Conservation (phyloP, 345 rosid species). For the Dipteronia sinensis region DNA sequence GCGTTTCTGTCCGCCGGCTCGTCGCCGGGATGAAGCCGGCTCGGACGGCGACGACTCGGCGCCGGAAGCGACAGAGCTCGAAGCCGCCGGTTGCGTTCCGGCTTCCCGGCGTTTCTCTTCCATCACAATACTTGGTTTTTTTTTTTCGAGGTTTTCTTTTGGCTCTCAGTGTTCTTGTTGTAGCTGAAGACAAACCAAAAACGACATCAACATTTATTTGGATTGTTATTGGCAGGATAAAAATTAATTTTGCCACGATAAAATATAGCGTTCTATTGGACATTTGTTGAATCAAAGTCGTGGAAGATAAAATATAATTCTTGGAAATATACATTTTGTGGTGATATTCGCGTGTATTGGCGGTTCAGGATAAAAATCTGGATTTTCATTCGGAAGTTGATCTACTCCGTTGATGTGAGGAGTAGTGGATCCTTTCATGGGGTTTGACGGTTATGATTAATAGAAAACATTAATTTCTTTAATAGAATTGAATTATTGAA, state of each 20-base stretch:
- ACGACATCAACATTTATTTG: background rate
- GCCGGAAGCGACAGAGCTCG: slow-evolving; percentile 30
- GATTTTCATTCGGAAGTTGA: background rate
- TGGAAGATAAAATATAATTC: background rate
- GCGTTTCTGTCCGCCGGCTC: slow-evolving; percentile 70
- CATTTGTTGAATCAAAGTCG: too few relatives aligned
- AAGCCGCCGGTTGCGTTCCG: slow-evolving; percentile 40
- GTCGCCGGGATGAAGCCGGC: slow-evolving; percentile 62
- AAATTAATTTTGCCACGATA: background rate
- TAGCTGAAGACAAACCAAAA: background rate
- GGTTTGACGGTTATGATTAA: background rate
- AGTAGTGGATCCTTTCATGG: background rate
- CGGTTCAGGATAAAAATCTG: background rate
- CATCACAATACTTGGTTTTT: slow-evolving; percentile 30
- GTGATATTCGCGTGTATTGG: background rate
- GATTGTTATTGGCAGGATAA: background rate
- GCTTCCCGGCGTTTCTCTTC: slow-evolving; percentile 68
- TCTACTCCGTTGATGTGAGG: background rate
- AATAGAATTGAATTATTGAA: background rate
- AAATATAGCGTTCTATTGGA: background rate
- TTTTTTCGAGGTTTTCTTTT: background rate
- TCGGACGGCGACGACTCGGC: slow-evolving; percentile 63
- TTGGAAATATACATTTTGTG: background rate
- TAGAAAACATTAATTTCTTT: background rate
- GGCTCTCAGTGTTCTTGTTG: background rate